Conservation (phyloP, 768 basidiomycete genomes). For the Tubosaeta sp. region DNA sequence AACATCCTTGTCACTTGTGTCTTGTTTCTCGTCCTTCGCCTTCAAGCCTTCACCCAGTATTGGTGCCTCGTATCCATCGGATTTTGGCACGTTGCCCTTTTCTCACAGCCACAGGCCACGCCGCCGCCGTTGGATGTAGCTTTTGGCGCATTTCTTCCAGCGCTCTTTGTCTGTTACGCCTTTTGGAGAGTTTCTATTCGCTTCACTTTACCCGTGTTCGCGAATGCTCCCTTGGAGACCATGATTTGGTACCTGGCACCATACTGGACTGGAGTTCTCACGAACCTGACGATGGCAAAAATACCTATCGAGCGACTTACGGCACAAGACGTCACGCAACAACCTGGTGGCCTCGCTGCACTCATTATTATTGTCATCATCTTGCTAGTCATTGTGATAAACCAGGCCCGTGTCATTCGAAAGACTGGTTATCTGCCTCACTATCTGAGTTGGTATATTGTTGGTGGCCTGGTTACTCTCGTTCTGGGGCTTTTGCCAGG, state of each 20-base stretch:
- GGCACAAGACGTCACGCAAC: conserved; percentile 58
- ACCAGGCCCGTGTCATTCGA: conserved; percentile 78
- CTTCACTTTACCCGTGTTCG: conserved; percentile 68
- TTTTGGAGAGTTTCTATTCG: conserved; percentile 78
- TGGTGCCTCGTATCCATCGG: conserved; percentile 82
- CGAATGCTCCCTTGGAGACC: conserved; percentile 64
- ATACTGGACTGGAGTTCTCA: conserved; percentile 75
- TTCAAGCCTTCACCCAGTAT: conserved; percentile 60
- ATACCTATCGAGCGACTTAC: conserved; percentile 79
- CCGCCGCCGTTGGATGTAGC: conserved; percentile 70
- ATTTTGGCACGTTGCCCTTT: conserved; percentile 81
- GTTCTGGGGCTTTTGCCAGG: conserved; percentile 69
- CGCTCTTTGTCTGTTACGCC: conserved; percentile 71
- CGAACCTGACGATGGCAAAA: conserved; percentile 65
- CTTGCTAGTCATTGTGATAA: conserved; percentile 54
- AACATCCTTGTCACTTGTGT: conserved; percentile 64
- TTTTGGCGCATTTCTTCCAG: conserved; percentile 74
- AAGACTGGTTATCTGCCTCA: conserved; percentile 81
- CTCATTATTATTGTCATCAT: conserved; percentile 66
- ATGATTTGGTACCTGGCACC: conserved; percentile 70
- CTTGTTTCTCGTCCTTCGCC: conserved; percentile 70
- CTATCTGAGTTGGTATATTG: conserved; percentile 70
- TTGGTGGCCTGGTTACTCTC: conserved; percentile 60
- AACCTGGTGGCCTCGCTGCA: conserved; percentile 63
- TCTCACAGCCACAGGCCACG: conserved; percentile 63